Conservation (phyloP, 352 stramenopile species). For the Phytophthora pluvialis region DNA sequence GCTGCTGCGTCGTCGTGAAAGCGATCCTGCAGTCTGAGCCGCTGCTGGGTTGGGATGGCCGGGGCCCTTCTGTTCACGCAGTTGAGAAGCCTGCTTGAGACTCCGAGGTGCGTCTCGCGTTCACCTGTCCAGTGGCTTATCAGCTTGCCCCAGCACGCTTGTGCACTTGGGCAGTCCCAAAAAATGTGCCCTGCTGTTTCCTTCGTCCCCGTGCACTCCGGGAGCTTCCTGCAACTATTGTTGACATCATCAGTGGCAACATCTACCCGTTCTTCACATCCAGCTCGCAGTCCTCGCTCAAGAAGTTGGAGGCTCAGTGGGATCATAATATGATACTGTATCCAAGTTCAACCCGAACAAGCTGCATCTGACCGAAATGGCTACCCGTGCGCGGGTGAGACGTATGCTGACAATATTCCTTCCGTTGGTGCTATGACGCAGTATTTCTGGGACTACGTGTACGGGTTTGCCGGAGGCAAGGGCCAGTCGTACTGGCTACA, state of each 20-base stretch:
- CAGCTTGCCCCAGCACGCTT: no score
- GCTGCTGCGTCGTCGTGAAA: no score
- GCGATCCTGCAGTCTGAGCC: no score
- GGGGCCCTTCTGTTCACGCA: no score
- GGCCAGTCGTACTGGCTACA: conserved; percentile 58
- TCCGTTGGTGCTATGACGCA: conserved; percentile 46
- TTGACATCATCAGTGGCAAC: conserved; percentile 40
- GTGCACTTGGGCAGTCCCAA: no score
- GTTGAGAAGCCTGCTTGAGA: no score
- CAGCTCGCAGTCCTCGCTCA: conserved; percentile 36
- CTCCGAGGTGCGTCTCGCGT: no score
- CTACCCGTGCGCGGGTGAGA: conserved; percentile 45
- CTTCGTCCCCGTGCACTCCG: no score
- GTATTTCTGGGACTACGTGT: conserved; percentile 52
- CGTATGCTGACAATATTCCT: conserved; percentile 38
- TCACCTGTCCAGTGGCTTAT: no score
- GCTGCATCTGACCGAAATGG: conserved; percentile 55
- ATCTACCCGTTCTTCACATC: conserved; percentile 53
- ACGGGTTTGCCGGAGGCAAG: conserved; percentile 29
- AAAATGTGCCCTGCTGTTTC: no score
- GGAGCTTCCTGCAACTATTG: no score
- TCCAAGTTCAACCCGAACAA: conserved; percentile 44
- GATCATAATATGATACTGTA: conserved; percentile 45
- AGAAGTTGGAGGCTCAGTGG: conserved; percentile 58
- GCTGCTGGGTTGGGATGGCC: no score